Base-by-base conservation (phyloP, 2,329 filamentous ascomycete species). In the Pseudocercospora cruenta region DNA sequence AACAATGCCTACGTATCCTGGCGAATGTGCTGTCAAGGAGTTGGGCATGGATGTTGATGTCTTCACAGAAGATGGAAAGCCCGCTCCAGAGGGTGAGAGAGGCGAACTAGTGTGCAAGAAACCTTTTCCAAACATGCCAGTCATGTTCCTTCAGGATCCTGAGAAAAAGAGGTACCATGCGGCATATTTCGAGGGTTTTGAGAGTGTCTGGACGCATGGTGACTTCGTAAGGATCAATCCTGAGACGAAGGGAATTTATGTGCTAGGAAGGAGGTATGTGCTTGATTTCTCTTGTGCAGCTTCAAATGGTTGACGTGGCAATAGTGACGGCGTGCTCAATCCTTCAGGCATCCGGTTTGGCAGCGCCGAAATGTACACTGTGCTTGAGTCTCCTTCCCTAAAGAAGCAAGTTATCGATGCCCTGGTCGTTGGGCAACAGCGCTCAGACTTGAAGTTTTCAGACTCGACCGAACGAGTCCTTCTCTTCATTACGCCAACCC, bases 281-380 rank as follows among this genome's bases (percentile, higher is more conserved):
- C 16, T 10, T 12, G 1, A 12, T 2, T 4, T 33, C 1, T 33
- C 36, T 39, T 1, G 14, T 3, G 21, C 31, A 54, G 24, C 14
- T 31, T 16, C 8, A n/a, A 26, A 26, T 2, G 3, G 19, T 24
- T 54, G 7, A 54, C 24, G 1, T 21, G 8, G 2, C 8, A 1
- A 12, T 31, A 61, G 82, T 6, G 91, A 94, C 73, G 91, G 91
- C 9, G 91, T 94, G 3, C 79, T 94, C 59, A 94, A 94, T 74
- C 91, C 91, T 0, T 88, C 85, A 3, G 91, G 91, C 0, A 87
- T 94, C 12, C 85, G 91, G 0, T 94, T 94, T 73, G 91, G 91
- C 0, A 90, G 87, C 1, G 88, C 90, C 26, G 91, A 94, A 77
- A 90, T 94, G 43, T 94, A 94, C 76, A 84, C 83, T 6, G 89